Evolutionary conservation across 768 basidiomycete genomes (phyloP), one percentile per base, ranked within the genome.

Genomic region (Russula dissimulans): DNA sequence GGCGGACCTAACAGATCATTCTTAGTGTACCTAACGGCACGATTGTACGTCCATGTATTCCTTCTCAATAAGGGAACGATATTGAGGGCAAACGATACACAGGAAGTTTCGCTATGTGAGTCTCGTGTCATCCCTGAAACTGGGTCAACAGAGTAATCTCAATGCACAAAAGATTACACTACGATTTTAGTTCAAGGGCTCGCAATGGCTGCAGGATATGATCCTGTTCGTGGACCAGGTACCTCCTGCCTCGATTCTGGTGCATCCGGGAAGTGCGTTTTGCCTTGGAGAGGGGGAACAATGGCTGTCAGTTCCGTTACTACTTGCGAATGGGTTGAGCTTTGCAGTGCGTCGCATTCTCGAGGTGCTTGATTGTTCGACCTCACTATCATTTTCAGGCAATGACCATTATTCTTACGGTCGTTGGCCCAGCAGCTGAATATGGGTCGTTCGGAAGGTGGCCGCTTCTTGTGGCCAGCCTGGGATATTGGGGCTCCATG

Each of bases 361-460:
- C 34, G 26, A n/a, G 4, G 18, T 31, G n/a, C 14, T 12, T 15
- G 14, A 14, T 4, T 12, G 5, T 9, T 11, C 10, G 26, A 38
- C 34, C 32, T 64, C 14, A 49, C 31, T 8, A 12, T 34, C 31
- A 17, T 5, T 29, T 29, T 3, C 50, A 85, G 84, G 74, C 89
- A 15, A 90, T 91, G 88, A 90, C 90, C 0, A 63, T 79, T 34
- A 81, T 91, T 48, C 90, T 92, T 73, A 92, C 89, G 2, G 89
- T 87, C 0, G 82, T 92, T 63, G 22, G 73, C 38, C 83, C 83
- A 18, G 83, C 84, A 4, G 86, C 85, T 0, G 87, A 89, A 67
- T 89, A 87, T 63, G 85, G 86, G 5, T 78, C 73, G 4, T 89
- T 91, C 66, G 88, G 88, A n/a, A 81, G 86, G 14, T 91, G 89